phyloP scores from a whole-genome alignment of 495 filamentous ascomycete genomes.

The Penicilliopsis zonata region DNA sequence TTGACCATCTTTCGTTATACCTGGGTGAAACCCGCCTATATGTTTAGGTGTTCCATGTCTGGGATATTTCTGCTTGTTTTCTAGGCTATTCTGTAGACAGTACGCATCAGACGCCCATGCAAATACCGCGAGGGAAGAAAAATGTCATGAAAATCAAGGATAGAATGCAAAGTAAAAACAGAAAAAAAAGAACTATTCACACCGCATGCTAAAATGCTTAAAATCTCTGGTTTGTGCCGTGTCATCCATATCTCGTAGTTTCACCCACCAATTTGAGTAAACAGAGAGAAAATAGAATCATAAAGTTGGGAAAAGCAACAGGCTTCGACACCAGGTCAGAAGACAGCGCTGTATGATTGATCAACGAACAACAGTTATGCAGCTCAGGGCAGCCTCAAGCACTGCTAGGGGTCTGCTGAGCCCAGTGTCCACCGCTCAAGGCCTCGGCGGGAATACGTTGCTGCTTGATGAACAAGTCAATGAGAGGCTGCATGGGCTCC shows the following conservation, averaged over 20 bases:
- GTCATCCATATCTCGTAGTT: slow-evolving; percentile 16
- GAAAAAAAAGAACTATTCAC: slow-evolving; percentile 28
- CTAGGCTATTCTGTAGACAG: too few species aligned
- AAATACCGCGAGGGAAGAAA: too few species aligned
- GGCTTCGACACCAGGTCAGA: slow-evolving; percentile 30
- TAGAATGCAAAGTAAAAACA: slow-evolving; percentile 19
- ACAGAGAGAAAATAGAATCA: slow-evolving; percentile 12
- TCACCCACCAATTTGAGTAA: slow-evolving; percentile 10
- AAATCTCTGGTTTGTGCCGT: slow-evolving; percentile 15
- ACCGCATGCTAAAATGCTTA: slow-evolving; percentile 33
- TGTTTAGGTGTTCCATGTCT: too few species aligned
- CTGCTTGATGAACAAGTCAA: slow-evolving; percentile 79
- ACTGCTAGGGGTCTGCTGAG: slow-evolving; percentile 27
- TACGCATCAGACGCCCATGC: too few species aligned
- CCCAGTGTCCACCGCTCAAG: slow-evolving; percentile 35
- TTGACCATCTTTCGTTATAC: too few species aligned
- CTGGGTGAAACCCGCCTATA: too few species aligned
- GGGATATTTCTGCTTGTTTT: too few species aligned
- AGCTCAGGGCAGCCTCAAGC: slow-evolving; percentile 10
- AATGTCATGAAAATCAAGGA: not conserved
- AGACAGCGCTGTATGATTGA: slow-evolving; percentile 17
- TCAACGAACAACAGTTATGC: slow-evolving; percentile 9
- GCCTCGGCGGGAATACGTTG: slow-evolving; percentile 68
- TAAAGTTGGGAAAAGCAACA: slow-evolving; percentile 5
- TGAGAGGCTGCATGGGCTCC: slow-evolving; percentile 87